Evolutionary conservation across 2,329 filamentous ascomycete species (phyloP), one percentile per base, ranked within the genome.

Genomic region (Albifimbria verrucaria): DNA sequence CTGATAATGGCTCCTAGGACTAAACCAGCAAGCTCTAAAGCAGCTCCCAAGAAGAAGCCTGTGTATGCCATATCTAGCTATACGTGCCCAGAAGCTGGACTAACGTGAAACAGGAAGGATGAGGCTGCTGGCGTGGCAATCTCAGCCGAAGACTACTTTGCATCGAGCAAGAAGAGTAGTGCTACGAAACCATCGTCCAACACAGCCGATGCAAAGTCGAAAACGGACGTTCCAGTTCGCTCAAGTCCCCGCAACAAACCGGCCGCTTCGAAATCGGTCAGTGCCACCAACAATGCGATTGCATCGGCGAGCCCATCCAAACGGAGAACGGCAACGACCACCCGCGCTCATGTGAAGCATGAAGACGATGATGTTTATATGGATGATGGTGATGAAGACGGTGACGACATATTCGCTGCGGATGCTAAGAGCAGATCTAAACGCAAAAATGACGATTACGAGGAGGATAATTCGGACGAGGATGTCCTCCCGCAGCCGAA

Each of bases 321-420:
- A 55, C 80, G 77, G 59, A 73, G 72, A 52, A 45, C 72, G 1
- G 67, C 72, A 2, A 68, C 71, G 1, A 66, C 75, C 2, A 72
- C 71, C 49, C 73, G 77, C 47, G 64, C 72, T 52, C 62, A 67
- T 22, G 58, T 64, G 4, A 69, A 81, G 32, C 77, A 82, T 32
- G 80, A 84, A 53, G 78, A 79, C 9, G 79, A 48, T 15, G 46
- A 83, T 61, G 79, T 77, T 5, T 83, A 81, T 53, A 71, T 88
- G 59, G 82, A 90, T 20, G 87, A 89, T 50, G 86, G 86, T 28
- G 86, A 88, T 32, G 78, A 81, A 7, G 83, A 90, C 44, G 86
- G 82, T 3, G 88, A 83, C n/a, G 92, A 96, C 61, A 92, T 96
- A 20, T 92, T 92, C 69, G 88, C 87, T 15, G 86, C 88, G 4